phyloP scores from a whole-genome alignment of 2,329 filamentous ascomycete genomes.

The Neonectria faginata region DNA sequence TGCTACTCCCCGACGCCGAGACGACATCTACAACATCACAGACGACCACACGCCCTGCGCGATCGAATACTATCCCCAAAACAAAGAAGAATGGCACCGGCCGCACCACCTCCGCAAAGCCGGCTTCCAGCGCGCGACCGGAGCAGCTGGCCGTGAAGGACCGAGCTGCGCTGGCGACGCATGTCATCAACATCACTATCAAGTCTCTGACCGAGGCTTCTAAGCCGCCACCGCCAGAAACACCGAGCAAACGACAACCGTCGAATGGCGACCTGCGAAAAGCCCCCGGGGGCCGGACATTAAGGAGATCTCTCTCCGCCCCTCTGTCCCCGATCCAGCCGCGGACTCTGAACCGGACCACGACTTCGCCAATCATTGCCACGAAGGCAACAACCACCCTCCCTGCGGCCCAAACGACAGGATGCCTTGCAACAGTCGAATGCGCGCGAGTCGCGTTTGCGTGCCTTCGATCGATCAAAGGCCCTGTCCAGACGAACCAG shows the following conservation, averaged over 20 bases:
- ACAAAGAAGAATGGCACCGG: constrained; percentile 36
- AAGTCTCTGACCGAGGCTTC: constrained; percentile 76
- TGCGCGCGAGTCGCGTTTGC: constrained; percentile 76
- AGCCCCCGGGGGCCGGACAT: constrained; percentile 53
- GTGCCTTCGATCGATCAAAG: constrained; percentile 70
- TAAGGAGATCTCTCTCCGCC: constrained; percentile 68
- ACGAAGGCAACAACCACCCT: constrained; percentile 50
- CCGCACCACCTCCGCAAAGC: constrained; percentile 31
- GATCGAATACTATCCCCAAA: constrained; percentile 42
- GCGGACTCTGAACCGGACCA: constrained; percentile 69
- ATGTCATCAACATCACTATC: constrained; percentile 77
- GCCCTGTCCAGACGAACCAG: constrained; percentile 64
- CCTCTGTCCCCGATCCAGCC: constrained; percentile 72
- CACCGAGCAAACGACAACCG: constrained; percentile 50
- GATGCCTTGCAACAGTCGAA: constrained; percentile 71
- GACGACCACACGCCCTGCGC: constrained; percentile 46
- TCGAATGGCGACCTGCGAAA: constrained; percentile 51
- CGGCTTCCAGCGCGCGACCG: constrained; percentile 39
- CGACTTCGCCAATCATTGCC: constrained; percentile 62
- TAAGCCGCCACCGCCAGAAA: constrained; percentile 58
- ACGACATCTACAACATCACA: constrained; percentile 41
- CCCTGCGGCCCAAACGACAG: constrained; percentile 51
- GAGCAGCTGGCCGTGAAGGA: constrained; percentile 59
- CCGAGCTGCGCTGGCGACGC: constrained; percentile 75
- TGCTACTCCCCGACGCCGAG: constrained; percentile 54